A percentile compares a stretch with the other conserved stretches of the same genome.
Conservation (phyloP, 495 filamentous ascomycete genomes). For the Daldinia grandis region DNA sequence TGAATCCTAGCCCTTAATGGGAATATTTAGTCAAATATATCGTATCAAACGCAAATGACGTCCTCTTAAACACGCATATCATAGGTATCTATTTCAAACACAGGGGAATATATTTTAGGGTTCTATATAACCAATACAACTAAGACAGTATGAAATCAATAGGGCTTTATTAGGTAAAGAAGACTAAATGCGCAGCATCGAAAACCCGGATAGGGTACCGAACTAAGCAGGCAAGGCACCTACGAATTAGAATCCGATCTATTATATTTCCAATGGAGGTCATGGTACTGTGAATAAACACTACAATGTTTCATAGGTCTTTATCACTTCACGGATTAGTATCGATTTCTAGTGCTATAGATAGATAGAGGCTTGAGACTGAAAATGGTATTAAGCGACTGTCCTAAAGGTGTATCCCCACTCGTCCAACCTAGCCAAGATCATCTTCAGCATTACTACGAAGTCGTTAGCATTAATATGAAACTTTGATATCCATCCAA, state of each 20-base stretch:
- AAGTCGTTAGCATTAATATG: not conserved
- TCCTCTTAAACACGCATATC: too few species aligned
- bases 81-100: too few species aligned
- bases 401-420: not conserved
- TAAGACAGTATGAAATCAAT: not conserved
- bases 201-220: not conserved
- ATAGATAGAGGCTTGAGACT: not conserved
- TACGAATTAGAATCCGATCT: not conserved
- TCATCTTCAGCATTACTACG: not conserved
- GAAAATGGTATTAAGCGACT: not conserved
- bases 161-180: not conserved
- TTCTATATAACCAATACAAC: too few species aligned
- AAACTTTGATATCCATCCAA: not conserved
- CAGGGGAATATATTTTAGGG: too few species aligned
- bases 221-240: not conserved
- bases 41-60: too few species aligned
- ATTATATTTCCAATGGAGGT: not conserved
- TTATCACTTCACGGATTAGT: not conserved
- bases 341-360: not conserved
- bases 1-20: too few species aligned
- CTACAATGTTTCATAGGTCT: not conserved
- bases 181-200: not conserved
- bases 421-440: not conserved
- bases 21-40: too few species aligned
- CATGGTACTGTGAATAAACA: not conserved